Evolutionary conservation across 441 rosid species (phyloP).

Genomic region (Erodium chrysanthum): DNA sequence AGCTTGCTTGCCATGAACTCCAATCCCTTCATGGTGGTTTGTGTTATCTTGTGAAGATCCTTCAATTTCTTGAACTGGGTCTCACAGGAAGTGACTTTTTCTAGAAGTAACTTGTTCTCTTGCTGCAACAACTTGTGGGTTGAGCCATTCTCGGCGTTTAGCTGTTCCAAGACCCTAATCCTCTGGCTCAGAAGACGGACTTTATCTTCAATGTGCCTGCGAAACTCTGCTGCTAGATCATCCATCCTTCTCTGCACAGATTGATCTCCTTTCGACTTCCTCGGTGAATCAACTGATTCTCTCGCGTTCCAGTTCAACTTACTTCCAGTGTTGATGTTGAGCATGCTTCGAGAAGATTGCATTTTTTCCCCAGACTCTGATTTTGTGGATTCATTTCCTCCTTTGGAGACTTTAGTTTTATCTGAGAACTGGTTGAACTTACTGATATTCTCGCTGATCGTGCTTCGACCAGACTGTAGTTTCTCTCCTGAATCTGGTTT

Average conservation of each 20-base stretch:
- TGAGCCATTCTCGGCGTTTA: conserved; percentile 63
- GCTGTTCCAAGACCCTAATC: conserved; percentile 77
- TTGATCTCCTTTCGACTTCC: conserved; percentile 38
- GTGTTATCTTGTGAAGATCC: conserved; percentile 33
- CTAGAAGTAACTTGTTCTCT: conserved; percentile 48
- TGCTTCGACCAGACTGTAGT: conserved; percentile 36
- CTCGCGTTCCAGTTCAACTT: background rate
- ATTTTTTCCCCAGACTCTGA: background rate
- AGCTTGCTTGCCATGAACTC: conserved; percentile 32
- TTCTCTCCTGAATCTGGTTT: conserved; percentile 3
- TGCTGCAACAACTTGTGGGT: conserved; percentile 44
- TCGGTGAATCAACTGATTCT: conserved; percentile 44
- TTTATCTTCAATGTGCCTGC: conserved; percentile 50
- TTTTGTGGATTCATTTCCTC: background rate
- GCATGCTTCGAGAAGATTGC: background rate
- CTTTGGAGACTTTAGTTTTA: conserved; percentile 17
- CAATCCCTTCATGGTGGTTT: conserved; percentile 27
- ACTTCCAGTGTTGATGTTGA: background rate
- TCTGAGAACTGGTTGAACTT: conserved; percentile 38
- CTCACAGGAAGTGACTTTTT: conserved; percentile 27
- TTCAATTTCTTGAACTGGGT: conserved; percentile 31
- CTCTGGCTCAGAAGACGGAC: conserved; percentile 87
- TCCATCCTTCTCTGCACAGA: conserved; percentile 48
- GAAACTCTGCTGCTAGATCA: conserved; percentile 47
- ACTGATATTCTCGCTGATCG: conserved; percentile 34